Conservation (phyloP, 352 stramenopile species). For the Aphanomyces stellatus region DNA sequence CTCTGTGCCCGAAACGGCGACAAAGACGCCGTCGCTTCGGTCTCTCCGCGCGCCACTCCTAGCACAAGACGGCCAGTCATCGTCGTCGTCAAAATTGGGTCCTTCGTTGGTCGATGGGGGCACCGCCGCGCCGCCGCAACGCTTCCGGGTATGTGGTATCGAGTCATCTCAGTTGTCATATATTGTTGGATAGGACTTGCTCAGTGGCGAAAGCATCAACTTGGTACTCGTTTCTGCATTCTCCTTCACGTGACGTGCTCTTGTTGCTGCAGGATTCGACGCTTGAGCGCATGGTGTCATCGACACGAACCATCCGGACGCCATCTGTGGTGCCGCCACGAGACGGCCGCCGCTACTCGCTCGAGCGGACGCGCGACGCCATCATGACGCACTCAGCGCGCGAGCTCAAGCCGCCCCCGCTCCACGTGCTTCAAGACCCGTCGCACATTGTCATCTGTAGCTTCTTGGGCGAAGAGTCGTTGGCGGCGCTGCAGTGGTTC, state of each 20-base stretch:
- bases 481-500: conserved; percentile 68
- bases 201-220: conserved; percentile 4
- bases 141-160: neutral
- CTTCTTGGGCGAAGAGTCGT: conserved; percentile 69
- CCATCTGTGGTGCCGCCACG: neutral
- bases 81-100: neutral
- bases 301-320: neutral
- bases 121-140: neutral
- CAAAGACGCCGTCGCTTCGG: neutral
- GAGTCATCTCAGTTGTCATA: neutral
- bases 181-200: neutral
- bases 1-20: no score
- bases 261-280: conserved; percentile 13
- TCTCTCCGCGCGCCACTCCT: neutral
- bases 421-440: conserved; percentile 52
- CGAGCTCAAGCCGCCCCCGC: conserved; percentile 38
- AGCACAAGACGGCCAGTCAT: neutral
- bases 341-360: no score
- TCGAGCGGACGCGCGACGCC: no score
- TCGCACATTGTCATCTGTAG: conserved; percentile 76
- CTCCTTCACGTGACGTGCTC: no score
- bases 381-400: neutral
- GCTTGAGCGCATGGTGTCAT: neutral
- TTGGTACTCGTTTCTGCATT: no score
- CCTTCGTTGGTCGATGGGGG: neutral